These are phyloP conservation scores for Ogataea hybrid DNA, from an alignment of 1,139 yeast species.

Conservation along the genomic window DNA sequence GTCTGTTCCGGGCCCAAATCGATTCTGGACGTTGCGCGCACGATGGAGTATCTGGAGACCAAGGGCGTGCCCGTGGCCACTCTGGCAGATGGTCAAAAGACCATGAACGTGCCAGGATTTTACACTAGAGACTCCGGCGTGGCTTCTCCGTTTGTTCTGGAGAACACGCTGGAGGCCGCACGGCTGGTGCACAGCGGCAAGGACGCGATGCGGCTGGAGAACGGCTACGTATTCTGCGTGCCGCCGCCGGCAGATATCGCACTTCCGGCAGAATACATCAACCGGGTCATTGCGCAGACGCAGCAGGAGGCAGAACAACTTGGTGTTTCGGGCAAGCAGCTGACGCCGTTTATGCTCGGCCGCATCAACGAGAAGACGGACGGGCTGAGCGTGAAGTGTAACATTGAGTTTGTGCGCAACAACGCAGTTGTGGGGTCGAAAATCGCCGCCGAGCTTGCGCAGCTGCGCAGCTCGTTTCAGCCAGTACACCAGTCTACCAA, in stretches of 20 bases:
- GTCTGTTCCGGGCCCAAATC: slow-evolving; percentile 93
- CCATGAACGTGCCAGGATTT: slow-evolving; percentile 74
- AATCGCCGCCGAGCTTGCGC: slow-evolving; percentile 56
- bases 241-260: slow-evolving; percentile 76
- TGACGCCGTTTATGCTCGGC: slow-evolving; percentile 74
- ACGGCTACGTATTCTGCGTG: slow-evolving; percentile 78
- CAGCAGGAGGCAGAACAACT: slow-evolving; percentile 49
- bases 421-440: slow-evolving; percentile 69
- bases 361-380: slow-evolving; percentile 63
- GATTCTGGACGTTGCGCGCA: slow-evolving; percentile 73
- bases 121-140: slow-evolving; percentile 77
- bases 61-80: slow-evolving; percentile 67
- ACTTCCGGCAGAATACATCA: slow-evolving; percentile 52
- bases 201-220: slow-evolving; percentile 45
- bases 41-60: slow-evolving; percentile 85
- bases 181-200: slow-evolving; percentile 53
- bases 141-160: slow-evolving; percentile 63
- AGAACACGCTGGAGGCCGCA: slow-evolving; percentile 58
- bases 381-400: slow-evolving; percentile 70
- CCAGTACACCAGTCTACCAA: background rate
- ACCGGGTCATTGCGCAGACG: slow-evolving; percentile 57
- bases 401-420: slow-evolving; percentile 72
- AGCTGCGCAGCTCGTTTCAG: slow-evolving; percentile 3
- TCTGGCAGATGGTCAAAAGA: slow-evolving; percentile 33
- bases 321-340: slow-evolving; percentile 65